These are phyloP conservation scores for Dalbergia oliveri DNA, from an alignment of 306 rosid genomes.

Conservation along the genomic window DNA sequence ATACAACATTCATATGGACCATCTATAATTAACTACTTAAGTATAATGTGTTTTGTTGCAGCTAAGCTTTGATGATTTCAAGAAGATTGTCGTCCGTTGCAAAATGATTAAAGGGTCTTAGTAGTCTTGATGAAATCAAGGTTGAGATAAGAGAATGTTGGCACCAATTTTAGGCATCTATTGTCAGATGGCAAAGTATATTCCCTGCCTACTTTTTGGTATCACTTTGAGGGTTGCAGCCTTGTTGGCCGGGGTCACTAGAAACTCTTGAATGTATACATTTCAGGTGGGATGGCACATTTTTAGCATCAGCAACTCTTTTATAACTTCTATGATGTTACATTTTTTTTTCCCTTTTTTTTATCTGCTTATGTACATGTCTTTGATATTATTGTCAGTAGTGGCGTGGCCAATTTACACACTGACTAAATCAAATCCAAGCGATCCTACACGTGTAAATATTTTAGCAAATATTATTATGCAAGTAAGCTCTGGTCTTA, in stretches of 20 bases:
- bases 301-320: conserved; percentile 1
- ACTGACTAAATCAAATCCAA: too few species aligned
- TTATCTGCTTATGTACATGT: too few species aligned
- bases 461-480: too few species aligned
- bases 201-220: not conserved
- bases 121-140: conserved; percentile 47
- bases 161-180: not conserved
- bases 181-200: not conserved
- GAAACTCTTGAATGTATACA: not conserved
- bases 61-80: conserved; percentile 82
- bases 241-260: not conserved
- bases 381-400: too few species aligned
- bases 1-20: not conserved
- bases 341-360: not conserved
- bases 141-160: not conserved
- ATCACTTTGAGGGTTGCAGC: not conserved
- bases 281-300: not conserved
- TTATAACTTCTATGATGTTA: not conserved
- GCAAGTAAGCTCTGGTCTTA: too few species aligned
- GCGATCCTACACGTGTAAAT: too few species aligned
- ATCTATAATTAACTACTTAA: not conserved
- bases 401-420: too few species aligned
- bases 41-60: conserved; percentile 50
- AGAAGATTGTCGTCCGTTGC: conserved; percentile 80
- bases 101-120: conserved; percentile 68